Conservation (phyloP, 1,139 yeast genomes). For the Scheffersomyces illinoinensis region DNA sequence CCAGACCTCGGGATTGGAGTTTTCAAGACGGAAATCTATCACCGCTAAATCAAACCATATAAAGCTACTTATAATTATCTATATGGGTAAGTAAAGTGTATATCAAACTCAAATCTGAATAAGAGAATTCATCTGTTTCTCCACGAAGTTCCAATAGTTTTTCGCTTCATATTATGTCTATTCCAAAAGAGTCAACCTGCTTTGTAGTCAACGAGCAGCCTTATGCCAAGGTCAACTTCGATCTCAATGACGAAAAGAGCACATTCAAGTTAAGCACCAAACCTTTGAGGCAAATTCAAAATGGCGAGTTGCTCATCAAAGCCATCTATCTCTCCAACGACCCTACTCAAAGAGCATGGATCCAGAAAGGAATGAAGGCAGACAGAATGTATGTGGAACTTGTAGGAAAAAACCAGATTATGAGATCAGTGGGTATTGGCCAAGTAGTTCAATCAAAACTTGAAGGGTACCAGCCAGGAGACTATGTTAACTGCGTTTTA, state of each 20-base stretch:
- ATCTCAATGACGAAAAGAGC: constrained; percentile 26
- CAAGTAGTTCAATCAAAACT: constrained; percentile 11
- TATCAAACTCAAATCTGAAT: neutral
- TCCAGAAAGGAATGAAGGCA: constrained; percentile 40
- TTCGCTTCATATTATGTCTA: constrained; percentile 2
- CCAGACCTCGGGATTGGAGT: neutral
- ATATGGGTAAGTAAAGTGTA: neutral
- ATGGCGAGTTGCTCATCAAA: constrained; percentile 50
- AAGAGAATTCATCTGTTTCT: no score
- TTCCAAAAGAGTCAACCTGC: constrained; percentile 6
- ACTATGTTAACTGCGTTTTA: constrained; percentile 9
- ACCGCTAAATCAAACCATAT: neutral
- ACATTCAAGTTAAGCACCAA: constrained; percentile 33
- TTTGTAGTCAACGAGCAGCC: constrained; percentile 20
- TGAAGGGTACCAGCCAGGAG: constrained; percentile 8
- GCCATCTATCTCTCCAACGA: constrained; percentile 58
- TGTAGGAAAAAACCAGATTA: constrained; percentile 45
- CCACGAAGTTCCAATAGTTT: no score
- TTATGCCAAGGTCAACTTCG: constrained; percentile 19
- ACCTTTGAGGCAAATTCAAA: constrained; percentile 28
- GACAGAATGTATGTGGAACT: constrained; percentile 50
- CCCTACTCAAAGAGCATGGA: constrained; percentile 69
- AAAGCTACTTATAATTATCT: no score
- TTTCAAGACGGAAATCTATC: neutral
- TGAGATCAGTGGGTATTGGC: constrained; percentile 47